Evolutionary conservation across 2,329 filamentous ascomycete genomes (phyloP).

Genomic region (Aureobasidium sp.): DNA sequence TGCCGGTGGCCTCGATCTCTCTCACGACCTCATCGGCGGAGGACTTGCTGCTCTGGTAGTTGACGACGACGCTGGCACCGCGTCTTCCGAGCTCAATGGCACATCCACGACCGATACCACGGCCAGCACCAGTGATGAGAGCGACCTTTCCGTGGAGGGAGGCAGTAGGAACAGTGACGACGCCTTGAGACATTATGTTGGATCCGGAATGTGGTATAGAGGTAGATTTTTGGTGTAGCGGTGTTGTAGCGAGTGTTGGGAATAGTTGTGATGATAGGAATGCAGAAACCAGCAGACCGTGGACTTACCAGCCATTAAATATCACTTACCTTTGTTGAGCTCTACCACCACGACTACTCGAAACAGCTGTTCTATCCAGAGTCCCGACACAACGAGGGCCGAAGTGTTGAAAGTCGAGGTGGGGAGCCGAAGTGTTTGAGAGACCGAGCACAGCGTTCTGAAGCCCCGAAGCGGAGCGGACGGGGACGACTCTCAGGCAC

Average conservation of each 20-base stretch:
- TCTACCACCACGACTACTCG: not conserved
- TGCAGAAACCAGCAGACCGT: not conserved
- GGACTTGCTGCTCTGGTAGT: constrained; percentile 50
- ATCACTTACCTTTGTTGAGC: not conserved
- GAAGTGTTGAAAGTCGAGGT: constrained; percentile 9
- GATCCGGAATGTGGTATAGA: not conserved
- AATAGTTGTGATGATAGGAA: not conserved
- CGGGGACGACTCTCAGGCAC: not conserved
- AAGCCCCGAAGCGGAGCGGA: constrained; percentile 10
- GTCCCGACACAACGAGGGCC: constrained; percentile 5
- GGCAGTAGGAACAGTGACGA: constrained; percentile 36
- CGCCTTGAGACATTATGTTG: constrained; percentile 17
- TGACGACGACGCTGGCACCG: constrained; percentile 57
- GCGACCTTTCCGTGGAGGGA: constrained; percentile 47
- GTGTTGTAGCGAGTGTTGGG: constrained; percentile 1
- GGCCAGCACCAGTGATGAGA: constrained; percentile 57
- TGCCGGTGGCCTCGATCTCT: constrained; percentile 38
- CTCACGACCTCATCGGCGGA: constrained; percentile 42
- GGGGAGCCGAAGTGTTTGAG: constrained; percentile 12
- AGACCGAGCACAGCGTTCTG: constrained; percentile 7
- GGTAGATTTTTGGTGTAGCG: not conserved
- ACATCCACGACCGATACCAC: constrained; percentile 59
- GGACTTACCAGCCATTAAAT: constrained; percentile 2
- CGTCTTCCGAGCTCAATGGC: constrained; percentile 59
- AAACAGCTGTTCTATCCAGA: constrained; percentile 1